Base-by-base conservation (phyloP, 2,329 filamentous ascomycete species). In the Stachybotrys chlorohalonatus region DNA sequence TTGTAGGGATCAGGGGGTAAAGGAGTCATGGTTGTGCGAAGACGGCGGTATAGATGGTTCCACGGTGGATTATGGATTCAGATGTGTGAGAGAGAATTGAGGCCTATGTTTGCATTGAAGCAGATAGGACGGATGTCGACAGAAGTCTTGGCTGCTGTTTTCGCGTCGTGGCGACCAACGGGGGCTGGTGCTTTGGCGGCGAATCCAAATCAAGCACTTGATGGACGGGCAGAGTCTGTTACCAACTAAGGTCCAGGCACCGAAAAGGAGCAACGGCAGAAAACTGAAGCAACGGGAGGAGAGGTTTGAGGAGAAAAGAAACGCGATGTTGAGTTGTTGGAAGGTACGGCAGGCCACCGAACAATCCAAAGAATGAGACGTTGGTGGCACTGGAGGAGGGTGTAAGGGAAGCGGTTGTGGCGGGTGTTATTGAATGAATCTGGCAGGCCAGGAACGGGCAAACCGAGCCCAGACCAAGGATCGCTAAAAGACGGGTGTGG, bases 1-100 rank as follows among this genome's bases (percentile, higher is more conserved):
- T 78, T 82, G 76, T 95, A 96, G 51, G 90, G 93, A 74, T 97
- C 90, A 58, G 83, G 78, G 36, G 82, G 73, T 45, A 77, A 66
- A 61, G 80, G 75, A 67, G 68, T 75, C 75, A 81, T 80, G 59
- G 50, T 46, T 53, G 53, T 52, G 16, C 49, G 52, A 58, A 45
- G 59, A 55, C 57, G 56, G 49, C 53, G 53, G 51, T 13, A 42
- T 9, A 13, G 36, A 3, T 42, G 36, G 36, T 9, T 9, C 36
- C 13, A 42, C 36, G 9, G 36, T 42, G 36, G 36, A 5, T 42
- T 13, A 42, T 9, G 36, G 36, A 13, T 42, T 42, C 9, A 13
- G 13, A 42, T 42, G 36, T 42, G 36, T 9, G 36, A 9, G 36
- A 13, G 36, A 56, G 52, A 49, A 24, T 52, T 36, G 55, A 47